phyloP scores from a whole-genome alignment of 164 flowering plant species.

The Vitis rotundifolia region DNA sequence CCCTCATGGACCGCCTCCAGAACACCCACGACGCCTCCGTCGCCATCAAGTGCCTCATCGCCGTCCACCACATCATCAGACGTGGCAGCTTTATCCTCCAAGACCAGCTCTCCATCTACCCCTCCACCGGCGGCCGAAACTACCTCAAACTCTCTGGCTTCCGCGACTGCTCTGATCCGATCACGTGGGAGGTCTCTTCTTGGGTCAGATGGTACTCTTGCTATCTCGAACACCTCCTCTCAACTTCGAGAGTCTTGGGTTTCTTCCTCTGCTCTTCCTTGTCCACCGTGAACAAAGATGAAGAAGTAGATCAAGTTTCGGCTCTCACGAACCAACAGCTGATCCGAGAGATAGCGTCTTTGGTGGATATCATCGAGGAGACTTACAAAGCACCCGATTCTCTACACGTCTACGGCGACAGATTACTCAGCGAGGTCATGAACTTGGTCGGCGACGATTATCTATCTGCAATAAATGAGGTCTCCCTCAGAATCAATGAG shows the following conservation, averaged over 20 bases:
- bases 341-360: constrained; percentile 45
- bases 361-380: constrained; percentile 53
- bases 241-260: constrained; percentile 49
- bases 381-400: constrained; percentile 47
- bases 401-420: constrained; percentile 21
- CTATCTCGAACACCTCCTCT: constrained; percentile 54
- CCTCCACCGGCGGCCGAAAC: constrained; percentile 65
- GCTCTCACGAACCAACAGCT: constrained; percentile 39
- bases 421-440: constrained; percentile 39
- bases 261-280: constrained; percentile 41
- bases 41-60: constrained; percentile 78
- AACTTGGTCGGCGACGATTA: constrained; percentile 47
- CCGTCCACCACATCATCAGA: constrained; percentile 53
- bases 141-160: constrained; percentile 76
- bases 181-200: constrained; percentile 55
- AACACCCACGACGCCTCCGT: constrained; percentile 57
- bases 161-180: constrained; percentile 46
- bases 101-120: constrained; percentile 75
- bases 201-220: constrained; percentile 77
- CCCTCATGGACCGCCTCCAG: constrained; percentile 77
- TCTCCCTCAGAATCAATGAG: constrained; percentile 47
- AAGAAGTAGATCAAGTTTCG: constrained; percentile 30
- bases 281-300: constrained; percentile 6
- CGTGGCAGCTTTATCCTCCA: constrained; percentile 69
- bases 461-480: constrained; percentile 37